phyloP scores from a whole-genome alignment of 139 green algal species.

The Asterochloris sp. region DNA sequence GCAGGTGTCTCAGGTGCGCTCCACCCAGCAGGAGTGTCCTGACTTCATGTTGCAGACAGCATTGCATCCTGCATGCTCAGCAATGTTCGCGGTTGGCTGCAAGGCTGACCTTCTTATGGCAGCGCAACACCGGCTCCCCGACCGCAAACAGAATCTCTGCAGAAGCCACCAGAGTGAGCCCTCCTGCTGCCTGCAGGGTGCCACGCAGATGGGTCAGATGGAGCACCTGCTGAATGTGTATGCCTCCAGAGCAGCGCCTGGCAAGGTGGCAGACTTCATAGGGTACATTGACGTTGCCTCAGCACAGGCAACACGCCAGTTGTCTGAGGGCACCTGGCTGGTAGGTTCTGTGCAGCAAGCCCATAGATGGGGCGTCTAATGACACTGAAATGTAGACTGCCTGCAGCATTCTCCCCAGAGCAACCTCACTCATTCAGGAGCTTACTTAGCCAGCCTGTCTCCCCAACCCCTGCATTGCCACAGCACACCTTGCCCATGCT shows the following conservation, averaged over 20 bases:
- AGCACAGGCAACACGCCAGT: slow-evolving; percentile 34
- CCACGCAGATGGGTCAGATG: slow-evolving; percentile 71
- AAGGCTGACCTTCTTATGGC: background rate
- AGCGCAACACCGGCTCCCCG: background rate
- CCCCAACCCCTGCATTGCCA: too few relatives aligned
- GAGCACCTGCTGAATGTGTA: slow-evolving; percentile 86
- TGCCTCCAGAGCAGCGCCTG: slow-evolving; percentile 46
- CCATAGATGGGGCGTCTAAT: too few relatives aligned
- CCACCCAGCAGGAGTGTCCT: too few relatives aligned
- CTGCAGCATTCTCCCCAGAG: too few relatives aligned
- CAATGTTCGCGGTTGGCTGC: too few relatives aligned
- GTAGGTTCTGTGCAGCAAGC: slow-evolving; percentile 28
- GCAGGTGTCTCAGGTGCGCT: too few relatives aligned
- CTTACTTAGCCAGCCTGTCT: too few relatives aligned
- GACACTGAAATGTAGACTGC: too few relatives aligned
- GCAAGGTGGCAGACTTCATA: slow-evolving; percentile 68
- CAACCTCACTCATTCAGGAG: too few relatives aligned
- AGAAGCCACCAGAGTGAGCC: background rate
- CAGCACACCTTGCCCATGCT: too few relatives aligned
- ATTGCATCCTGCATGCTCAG: too few relatives aligned
- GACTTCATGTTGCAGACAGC: too few relatives aligned
- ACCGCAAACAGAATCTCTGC: background rate
- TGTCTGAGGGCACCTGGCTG: slow-evolving; percentile 77
- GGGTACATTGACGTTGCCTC: slow-evolving; percentile 65
- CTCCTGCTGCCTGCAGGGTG: slow-evolving; percentile 37